Evolutionary conservation across 192 early-diverging fungal species (phyloP), one percentile per base, ranked within the genome.

Genomic region (Cetraspora pellucida): DNA sequence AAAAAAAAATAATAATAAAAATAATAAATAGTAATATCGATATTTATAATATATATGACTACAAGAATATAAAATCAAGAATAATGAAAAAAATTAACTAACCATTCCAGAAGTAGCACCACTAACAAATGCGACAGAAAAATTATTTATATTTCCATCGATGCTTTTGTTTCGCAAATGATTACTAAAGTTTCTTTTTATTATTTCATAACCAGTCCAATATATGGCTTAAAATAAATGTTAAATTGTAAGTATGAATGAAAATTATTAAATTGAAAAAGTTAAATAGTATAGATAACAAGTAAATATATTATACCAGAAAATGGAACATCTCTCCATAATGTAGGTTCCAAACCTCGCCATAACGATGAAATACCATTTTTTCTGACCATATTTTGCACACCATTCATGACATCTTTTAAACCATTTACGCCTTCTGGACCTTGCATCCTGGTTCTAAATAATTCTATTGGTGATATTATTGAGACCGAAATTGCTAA

Each of bases 291-390:
- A 21, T 19, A 11, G 28, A 3, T 25, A 75, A 47, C 10, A 31
- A 17, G 13, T 50, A 50, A 11, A 52, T 61, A 28, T 16, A 25
- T 4, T 71, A 64, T 77, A 89, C 88, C 89, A 58, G 93, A 95
- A 78, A 98, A 98, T 0, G 97, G 97, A 21, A 96, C 95, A 82
- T 98, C 97, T n/a, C 97, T 87, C 91, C 92, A 92, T 37, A 98
- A 81, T 2, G 95, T 97, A 17, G 96, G 92, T 10, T 85, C 87
- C 14, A 98, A 82, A 1, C 97, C 97, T 45, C 94, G 85, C 93
- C 94, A 98, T 31, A 98, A 82, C 0, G 91, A 86, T 17, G 81
- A 54, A 21, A 86, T 47, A 0, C 95, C 96, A 61, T 85, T 79
- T 1, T 72, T 46, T n/a, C 80, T 63, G 2, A 91, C 87, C 88